phyloP scores from a whole-genome alignment of 345 rosid genomes.

The Pistacia integerrima region DNA sequence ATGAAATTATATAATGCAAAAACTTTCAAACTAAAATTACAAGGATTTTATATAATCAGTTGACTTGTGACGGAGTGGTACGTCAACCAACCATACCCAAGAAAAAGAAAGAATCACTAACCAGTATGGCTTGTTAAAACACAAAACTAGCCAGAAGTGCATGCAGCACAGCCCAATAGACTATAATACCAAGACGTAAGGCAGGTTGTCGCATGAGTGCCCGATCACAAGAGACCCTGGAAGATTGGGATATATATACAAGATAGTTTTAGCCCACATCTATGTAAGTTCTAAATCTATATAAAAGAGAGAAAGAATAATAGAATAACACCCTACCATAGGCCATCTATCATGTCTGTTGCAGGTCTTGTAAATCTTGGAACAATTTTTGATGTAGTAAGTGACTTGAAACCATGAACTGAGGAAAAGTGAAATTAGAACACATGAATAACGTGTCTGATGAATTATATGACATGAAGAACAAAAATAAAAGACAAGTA shows the following conservation, averaged over 20 bases:
- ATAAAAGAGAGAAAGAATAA: background rate
- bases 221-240: slow-evolving; percentile 96
- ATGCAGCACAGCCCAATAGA: slow-evolving; percentile 92
- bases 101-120: slow-evolving; percentile 26
- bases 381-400: slow-evolving; percentile 72
- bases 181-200: slow-evolving; percentile 78
- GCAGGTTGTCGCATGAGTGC: slow-evolving; percentile 91
- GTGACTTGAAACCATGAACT: slow-evolving; percentile 97
- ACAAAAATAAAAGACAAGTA: background rate
- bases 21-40: too few relatives aligned
- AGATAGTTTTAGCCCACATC: slow-evolving; percentile 3
- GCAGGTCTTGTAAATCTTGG: slow-evolving; percentile 83
- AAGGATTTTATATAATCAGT: too few relatives aligned
- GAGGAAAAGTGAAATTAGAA: slow-evolving; percentile 5
- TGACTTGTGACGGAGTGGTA: too few relatives aligned
- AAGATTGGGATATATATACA: slow-evolving; percentile 1
- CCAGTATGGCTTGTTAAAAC: slow-evolving; percentile 53
- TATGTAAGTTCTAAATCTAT: background rate
- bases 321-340: slow-evolving; percentile 52
- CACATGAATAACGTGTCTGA: background rate
- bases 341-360: slow-evolving; percentile 82
- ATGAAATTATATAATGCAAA: too few relatives aligned
- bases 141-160: slow-evolving; percentile 66
- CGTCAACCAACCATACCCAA: background rate
- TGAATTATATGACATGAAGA: background rate